A percentile compares a stretch with the other conserved stretches of the same genome.
These are phyloP conservation scores for Cordia subcordata DNA, from an alignment of 257 asterid species.

Conservation along the genomic window DNA sequence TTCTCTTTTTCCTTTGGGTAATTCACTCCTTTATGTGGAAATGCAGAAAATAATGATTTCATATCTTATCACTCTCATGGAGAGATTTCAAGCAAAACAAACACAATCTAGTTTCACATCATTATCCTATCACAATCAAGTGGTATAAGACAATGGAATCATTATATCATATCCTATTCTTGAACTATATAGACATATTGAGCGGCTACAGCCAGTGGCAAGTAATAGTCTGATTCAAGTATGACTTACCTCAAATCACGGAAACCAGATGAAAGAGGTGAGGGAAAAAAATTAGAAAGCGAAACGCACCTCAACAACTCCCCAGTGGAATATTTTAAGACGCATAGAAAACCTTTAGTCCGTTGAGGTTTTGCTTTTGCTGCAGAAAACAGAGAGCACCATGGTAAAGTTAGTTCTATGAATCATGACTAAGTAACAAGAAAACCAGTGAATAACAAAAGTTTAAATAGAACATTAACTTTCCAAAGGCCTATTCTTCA, in stretches of 20 bases:
- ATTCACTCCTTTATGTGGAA: neutral
- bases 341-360: slow-evolving; percentile 95
- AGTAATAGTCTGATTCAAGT: too few relatives aligned
- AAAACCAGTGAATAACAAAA: neutral
- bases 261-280: neutral
- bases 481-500: neutral
- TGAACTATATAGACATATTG: too few relatives aligned
- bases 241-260: too few relatives aligned
- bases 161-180: too few relatives aligned
- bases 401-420: slow-evolving; percentile 5
- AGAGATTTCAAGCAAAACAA: too few relatives aligned
- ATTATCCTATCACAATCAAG: too few relatives aligned
- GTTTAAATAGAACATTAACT: neutral
- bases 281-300: neutral
- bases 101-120: too few relatives aligned
- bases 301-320: slow-evolving; percentile 75
- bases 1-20: neutral
- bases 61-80: neutral
- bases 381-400: slow-evolving; percentile 36
- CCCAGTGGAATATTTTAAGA: slow-evolving; percentile 88
- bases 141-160: too few relatives aligned
- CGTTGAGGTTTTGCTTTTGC: slow-evolving; percentile 74
- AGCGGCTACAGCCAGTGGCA: too few relatives aligned
- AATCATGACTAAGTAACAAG: slow-evolving; percentile 5
- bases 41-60: neutral